Base-by-base conservation (phyloP, 2,329 filamentous ascomycete genomes). In the Huntiella omanensis region DNA sequence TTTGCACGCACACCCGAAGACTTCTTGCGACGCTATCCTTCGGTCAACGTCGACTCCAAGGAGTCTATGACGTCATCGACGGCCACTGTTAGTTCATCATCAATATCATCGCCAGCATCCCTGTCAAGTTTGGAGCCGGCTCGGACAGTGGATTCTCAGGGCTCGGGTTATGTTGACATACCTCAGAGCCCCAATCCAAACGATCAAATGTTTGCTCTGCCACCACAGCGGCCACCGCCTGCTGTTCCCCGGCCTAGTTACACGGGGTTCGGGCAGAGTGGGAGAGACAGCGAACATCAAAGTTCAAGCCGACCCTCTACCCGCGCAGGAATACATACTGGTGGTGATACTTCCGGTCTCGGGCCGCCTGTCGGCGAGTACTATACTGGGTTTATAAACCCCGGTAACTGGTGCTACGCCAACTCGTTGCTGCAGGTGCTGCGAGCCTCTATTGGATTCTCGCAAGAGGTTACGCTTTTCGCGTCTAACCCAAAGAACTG, bases 401-500 rank as follows among this genome's bases (percentile, higher is more conserved):
- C 85, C 36, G 75, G 77, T 1, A 79, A 81, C 40, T 87, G 82
- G 53, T 95, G 88, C 59, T 95, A 94, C 57, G 86, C 91, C 68
- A 95, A 94, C 60, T 80, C 84, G n/a, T 79, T 80, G 0, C 67
- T 96, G 19, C 88, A 96, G 60, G 82, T 81, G 50, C 64, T 95
- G 13, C 81, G 83, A 49, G 80, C 78, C 1, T 88, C 86, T 1
- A 57, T 73, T 56, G 62, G 75, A 62, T 70, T 94, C 70, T 65
- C 73, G 62, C 58, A 76, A 63, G 65, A 80, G 65, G 57, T 80
- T 57, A 56, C 83, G 62, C 62, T 72, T 58, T 60, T 59, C 39
- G 54, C 66, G 57, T 55, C 71, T 61, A 69, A 73, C 80, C 53
- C 75, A 67, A 56, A 68, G 64, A 56, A 73, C 67, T 66, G 85